Evolutionary conservation across 208 protist genomes (phyloP).

Genomic region (Trypanosomatidae sp.): DNA sequence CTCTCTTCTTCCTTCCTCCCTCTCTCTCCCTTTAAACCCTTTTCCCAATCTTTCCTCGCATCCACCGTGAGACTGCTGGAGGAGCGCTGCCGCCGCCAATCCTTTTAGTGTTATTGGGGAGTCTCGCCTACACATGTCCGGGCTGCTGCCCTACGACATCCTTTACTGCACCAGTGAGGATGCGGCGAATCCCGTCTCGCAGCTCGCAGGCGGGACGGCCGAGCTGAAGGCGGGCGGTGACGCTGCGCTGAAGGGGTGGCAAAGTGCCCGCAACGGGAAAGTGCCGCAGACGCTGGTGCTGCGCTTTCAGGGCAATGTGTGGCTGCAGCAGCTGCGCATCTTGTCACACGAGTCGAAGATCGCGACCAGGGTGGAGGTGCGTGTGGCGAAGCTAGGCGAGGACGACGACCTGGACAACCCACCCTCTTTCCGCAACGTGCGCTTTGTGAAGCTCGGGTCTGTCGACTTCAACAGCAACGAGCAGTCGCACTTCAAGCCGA

Average conservation of each 20-base stretch:
- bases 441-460: slow-evolving; percentile 77
- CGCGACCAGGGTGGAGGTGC: slow-evolving; percentile 83
- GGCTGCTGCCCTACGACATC: slow-evolving; percentile 71
- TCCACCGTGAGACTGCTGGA: too few relatives aligned
- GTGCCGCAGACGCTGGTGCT: slow-evolving; percentile 84
- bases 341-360: slow-evolving; percentile 91
- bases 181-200: slow-evolving; percentile 50
- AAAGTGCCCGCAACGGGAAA: slow-evolving; percentile 64
- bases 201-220: slow-evolving; percentile 34
- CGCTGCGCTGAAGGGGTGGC: slow-evolving; percentile 62
- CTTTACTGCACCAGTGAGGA: slow-evolving; percentile 84
- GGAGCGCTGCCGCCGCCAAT: too few relatives aligned
- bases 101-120: too few relatives aligned
- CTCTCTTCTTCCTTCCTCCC: too few relatives aligned
- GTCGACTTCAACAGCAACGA: slow-evolving; percentile 86
- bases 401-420: slow-evolving; percentile 29
- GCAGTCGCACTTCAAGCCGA: slow-evolving; percentile 69
- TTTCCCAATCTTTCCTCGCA: too few relatives aligned
- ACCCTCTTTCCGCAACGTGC: slow-evolving; percentile 64
- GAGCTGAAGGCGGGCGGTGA: slow-evolving; percentile 11
- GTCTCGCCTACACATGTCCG: too few relatives aligned
- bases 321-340: slow-evolving; percentile 83
- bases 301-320: slow-evolving; percentile 84
- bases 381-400: slow-evolving; percentile 50
- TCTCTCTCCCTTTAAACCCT: too few relatives aligned